Percentiles rank a stretch among this genome's conserved stretches.
Evolutionary conservation across 164 flowering plant genomes (phyloP).

Genomic region (Aristolochia contorta): DNA sequence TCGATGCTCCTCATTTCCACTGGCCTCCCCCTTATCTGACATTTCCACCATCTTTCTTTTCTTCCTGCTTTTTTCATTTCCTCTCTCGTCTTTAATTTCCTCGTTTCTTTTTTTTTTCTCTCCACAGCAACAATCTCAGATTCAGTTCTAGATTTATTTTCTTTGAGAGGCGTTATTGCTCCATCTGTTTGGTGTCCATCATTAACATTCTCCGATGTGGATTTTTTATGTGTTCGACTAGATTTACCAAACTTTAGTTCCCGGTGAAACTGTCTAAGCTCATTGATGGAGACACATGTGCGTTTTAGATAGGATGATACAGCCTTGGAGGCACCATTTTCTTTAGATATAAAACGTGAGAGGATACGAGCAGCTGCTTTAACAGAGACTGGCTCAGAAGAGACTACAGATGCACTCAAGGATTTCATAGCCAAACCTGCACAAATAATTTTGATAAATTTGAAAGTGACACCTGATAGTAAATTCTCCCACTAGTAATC

Average conservation of each 20-base stretch:
- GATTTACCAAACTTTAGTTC: not conserved
- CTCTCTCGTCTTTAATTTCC: not conserved
- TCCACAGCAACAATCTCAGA: not conserved
- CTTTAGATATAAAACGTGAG: not conserved
- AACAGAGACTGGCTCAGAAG: constrained; percentile 1
- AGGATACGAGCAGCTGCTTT: not conserved
- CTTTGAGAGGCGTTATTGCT: not conserved
- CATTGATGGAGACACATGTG: constrained; percentile 2
- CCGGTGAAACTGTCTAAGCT: constrained; percentile 1
- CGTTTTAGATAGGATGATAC: constrained; percentile 4
- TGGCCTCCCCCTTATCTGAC: not conserved
- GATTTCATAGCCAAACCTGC: not conserved
- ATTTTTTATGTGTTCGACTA: not conserved
- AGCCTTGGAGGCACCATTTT: constrained; percentile 2
- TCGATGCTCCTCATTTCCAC: not conserved
- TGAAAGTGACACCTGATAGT: no score
- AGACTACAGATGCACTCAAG: not conserved
- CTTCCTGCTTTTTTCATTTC: not conserved
- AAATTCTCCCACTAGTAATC: no score
- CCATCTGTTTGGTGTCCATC: not conserved
- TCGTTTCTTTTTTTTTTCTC: not conserved
- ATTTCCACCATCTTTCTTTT: not conserved
- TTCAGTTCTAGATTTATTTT: not conserved
- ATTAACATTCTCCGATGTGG: not conserved
- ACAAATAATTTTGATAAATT: no score